Evolutionary conservation across 2,329 filamentous ascomycete genomes (phyloP).

Genomic region (Lasiodiplodia sp.): DNA sequence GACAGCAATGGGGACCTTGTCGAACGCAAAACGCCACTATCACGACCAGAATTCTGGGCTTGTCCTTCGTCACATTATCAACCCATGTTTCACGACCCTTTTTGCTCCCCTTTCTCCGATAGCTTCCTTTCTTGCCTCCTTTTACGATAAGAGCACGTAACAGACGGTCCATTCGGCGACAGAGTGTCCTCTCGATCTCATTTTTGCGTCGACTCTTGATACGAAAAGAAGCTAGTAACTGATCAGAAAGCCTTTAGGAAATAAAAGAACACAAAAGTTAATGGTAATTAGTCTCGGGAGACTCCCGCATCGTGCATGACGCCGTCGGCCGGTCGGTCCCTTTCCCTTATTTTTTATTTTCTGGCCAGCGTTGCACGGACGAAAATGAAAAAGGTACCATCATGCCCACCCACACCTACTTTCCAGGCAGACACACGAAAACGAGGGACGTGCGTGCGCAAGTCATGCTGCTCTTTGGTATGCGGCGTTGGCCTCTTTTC

Average conservation of each 20-base stretch:
- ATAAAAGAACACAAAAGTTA: not conserved
- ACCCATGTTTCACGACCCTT: not conserved
- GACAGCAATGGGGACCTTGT: not conserved
- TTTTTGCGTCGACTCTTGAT: not conserved
- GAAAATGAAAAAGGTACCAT: constrained; percentile 18
- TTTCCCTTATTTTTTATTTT: constrained; percentile 1
- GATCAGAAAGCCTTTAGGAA: not conserved
- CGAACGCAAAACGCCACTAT: not conserved
- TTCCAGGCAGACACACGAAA: not conserved
- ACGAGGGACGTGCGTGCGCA: not conserved
- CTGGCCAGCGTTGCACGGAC: constrained; percentile 1
- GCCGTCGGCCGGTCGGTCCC: constrained; percentile 10
- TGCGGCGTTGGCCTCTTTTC: not conserved
- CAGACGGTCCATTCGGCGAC: not conserved
- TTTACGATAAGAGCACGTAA: not conserved
- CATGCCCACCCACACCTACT: not conserved
- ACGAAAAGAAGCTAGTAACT: not conserved
- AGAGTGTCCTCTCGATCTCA: not conserved
- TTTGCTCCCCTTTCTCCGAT: not conserved
- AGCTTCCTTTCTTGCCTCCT: not conserved
- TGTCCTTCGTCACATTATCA: not conserved
- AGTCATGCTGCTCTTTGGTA: not conserved
- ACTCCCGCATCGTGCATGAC: constrained; percentile 2
- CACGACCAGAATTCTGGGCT: constrained; percentile 15
- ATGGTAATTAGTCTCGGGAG: not conserved